Evolutionary conservation across 2,329 filamentous ascomycete species (phyloP), one percentile per base, ranked within the genome.

Genomic region (Fusarium sp.): DNA sequence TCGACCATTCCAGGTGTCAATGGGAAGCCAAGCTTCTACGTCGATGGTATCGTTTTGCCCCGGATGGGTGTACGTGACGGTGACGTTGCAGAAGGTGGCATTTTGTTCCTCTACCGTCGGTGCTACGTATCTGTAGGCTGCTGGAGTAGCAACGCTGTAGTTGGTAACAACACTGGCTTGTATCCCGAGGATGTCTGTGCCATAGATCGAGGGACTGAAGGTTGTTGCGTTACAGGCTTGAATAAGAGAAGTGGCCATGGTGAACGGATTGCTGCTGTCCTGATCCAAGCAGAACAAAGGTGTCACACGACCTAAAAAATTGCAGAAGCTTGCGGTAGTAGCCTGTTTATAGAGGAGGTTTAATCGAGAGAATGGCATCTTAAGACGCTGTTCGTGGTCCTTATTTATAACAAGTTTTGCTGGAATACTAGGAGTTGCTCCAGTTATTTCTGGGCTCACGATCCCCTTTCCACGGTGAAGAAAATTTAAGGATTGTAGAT

Each of bases 1-100:
- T 22, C 56, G 41, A 5, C 47, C 49, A 30, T 67, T 68, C 51
- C 53, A 68, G 9, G n/a, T 45, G 10, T 56, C 33, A 10, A 32
- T 35, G 3, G 66, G 66, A 1, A 67, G 45, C 62, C 58, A 68
- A 7, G 52, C 50, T 14, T 68, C 65, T 1, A 63, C 58, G 19
- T 63, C 49, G 8, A 68, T 51, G 13, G 23, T 45, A 35, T 68
- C 62, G 20, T 60, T 33, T 20, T 67, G 62, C 10, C 62, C 62
- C 6, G 62, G 54, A 22, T 68, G 62, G 1, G 65, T 67, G 32
- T 68, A 68, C 7, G 43, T 62, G 17, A 68, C 39, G 4, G 65
- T 68, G 10, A 68, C 58, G 23, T 66, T 68, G 32, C 65, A 68
- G 13, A 68, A 68, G 6, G 47, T 56, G 40, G 49, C 56, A 30